phyloP scores from a whole-genome alignment of 2,329 filamentous ascomycete genomes.

The Chaetomium globosum region DNA sequence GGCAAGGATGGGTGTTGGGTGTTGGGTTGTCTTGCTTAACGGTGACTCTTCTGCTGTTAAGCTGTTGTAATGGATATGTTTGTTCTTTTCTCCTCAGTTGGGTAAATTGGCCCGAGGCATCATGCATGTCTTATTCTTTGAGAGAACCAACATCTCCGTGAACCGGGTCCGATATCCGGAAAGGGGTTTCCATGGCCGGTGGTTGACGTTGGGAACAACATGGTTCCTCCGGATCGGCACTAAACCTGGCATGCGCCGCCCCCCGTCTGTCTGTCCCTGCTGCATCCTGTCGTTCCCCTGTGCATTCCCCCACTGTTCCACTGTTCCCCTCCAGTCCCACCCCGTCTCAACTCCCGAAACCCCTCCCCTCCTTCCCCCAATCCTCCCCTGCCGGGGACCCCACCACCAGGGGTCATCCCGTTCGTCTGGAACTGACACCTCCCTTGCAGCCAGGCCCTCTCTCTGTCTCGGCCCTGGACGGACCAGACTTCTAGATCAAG shows the following conservation, averaged over 20 bases:
- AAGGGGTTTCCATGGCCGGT: background rate
- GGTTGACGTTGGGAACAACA: conserved; percentile 24
- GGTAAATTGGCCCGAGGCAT: background rate
- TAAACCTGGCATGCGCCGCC: conserved; percentile 17
- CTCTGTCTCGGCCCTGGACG: background rate
- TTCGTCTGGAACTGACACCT: background rate
- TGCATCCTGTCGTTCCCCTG: background rate
- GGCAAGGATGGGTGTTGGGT: too few relatives aligned
- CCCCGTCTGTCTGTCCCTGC: conserved; percentile 6
- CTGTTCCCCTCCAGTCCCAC: background rate
- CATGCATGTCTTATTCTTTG: background rate
- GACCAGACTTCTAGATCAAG: background rate
- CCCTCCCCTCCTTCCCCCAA: conserved; percentile 21
- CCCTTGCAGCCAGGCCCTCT: background rate
- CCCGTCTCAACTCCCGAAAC: conserved; percentile 30
- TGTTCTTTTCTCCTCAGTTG: conserved; percentile 7
- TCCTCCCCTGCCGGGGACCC: background rate
- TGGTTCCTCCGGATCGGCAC: conserved; percentile 25
- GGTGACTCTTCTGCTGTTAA: background rate
- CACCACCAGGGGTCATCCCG: background rate
- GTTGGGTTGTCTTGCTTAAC: background rate
- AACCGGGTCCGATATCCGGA: conserved; percentile 17
- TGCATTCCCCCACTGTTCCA: background rate
- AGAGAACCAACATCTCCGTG: background rate
- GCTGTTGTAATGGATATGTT: conserved; percentile 8